Base-by-base conservation (phyloP, 2,329 filamentous ascomycete species). In the Cadophora gregata region DNA sequence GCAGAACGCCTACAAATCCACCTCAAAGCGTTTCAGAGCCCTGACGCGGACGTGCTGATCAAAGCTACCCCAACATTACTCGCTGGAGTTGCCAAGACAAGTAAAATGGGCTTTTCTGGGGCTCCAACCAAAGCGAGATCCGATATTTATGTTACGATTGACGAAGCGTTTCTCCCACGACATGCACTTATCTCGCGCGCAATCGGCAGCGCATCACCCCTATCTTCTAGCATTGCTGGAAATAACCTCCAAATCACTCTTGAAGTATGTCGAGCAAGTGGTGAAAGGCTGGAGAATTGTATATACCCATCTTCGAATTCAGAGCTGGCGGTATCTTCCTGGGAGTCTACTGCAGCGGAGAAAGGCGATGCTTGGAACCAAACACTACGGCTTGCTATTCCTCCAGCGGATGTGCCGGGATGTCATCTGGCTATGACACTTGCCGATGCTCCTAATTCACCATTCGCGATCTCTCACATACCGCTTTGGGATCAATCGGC, bases 401-500 rank as follows among this genome's bases (percentile, higher is more conserved):
- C 90, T 0, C 89, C 93, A 0, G 85, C 91, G 60, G 91, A 97
- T 71, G 95, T 99, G 0, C 85, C 90, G 2, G 88, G 88, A 25
- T 90, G 92, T 12, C 96, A 99, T 80, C 82, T 98, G 29, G 92
- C 97, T 38, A 91, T 99, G 86, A 94, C 93, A 72, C 81, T 99
- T 63, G 90, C 93, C 9, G 93, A 98, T 79, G 87, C 92, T 60
- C 93, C 95, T 0, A 90, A 91, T 63, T 90, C 93, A 55, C 93
- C 96, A 0, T 97, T 98, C 77, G 95, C 96, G 2, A 84, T 98
- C 51, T 92, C 92, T 16, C 94, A 96, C 84, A 90, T 99, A 82
- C 96, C 96, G 0, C 83, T 99, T 1, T 99, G 96, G 96, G 92
- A 95, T 61, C 88, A 93, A 27, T 89, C 93, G 66, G 95, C 96